Evolutionary conservation across 116 monocot species (phyloP).

Genomic region (Cymodocea nodosa): DNA sequence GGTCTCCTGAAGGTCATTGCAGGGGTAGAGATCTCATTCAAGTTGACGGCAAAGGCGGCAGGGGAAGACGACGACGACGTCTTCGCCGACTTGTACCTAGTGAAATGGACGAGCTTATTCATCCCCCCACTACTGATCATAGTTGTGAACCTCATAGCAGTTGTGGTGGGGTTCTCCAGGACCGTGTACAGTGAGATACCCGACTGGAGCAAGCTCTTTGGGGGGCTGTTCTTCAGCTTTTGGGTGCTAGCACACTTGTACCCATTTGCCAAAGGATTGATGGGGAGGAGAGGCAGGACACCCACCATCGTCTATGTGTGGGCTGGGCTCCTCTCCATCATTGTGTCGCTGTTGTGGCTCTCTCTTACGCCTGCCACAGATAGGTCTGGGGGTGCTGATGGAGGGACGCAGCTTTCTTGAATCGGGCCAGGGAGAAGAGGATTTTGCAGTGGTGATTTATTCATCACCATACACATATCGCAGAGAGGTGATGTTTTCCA

Average conservation of each 20-base stretch:
- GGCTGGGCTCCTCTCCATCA: conserved; percentile 47
- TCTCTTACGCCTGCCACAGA: conserved; percentile 27
- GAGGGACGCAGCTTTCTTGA: too few species aligned
- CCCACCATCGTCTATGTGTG: conserved; percentile 73
- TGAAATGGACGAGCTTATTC: conserved; percentile 67
- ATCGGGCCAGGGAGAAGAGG: too few species aligned
- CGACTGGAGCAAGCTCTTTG: conserved; percentile 57
- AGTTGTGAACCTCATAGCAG: conserved; percentile 39
- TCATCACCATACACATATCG: too few species aligned
- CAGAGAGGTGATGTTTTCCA: too few species aligned
- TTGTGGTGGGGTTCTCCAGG: conserved; percentile 39
- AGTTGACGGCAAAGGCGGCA: conserved; percentile 48
- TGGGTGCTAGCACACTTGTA: conserved; percentile 75
- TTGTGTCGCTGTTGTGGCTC: conserved; percentile 51
- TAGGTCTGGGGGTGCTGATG: not conserved
- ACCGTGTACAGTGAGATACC: conserved; percentile 67
- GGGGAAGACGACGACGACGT: conserved; percentile 55
- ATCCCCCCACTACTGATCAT: conserved; percentile 54
- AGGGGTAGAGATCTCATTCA: conserved; percentile 78
- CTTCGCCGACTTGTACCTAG: conserved; percentile 55
- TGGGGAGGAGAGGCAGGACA: conserved; percentile 61
- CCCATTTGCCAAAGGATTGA: conserved; percentile 58
- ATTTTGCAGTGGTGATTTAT: too few species aligned
- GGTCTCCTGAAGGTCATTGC: conserved; percentile 61
- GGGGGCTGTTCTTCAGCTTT: conserved; percentile 69